Base-by-base conservation (phyloP, 257 asterid species). In the Paulownia fortunei region DNA sequence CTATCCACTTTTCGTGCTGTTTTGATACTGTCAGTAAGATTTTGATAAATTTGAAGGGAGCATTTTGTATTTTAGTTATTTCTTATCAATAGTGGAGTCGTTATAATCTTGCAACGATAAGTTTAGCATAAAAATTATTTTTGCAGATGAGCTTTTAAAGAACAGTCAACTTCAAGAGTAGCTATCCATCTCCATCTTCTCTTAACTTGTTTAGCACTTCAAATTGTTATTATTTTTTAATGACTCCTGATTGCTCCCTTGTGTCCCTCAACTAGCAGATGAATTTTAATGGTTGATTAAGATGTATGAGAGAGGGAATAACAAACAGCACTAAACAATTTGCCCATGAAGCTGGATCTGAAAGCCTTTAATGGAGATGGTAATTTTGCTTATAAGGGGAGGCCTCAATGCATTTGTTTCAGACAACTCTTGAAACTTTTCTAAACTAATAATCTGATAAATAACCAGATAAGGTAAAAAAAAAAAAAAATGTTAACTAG, bases 131-230 rank as follows among this genome's bases (percentile, higher is more conserved):
- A 60, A 80, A 67, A 79, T 30, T 5, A 63, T 51, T 46, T 36
- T 52, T 52, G 27, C 5, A 26, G 54, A 60, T 37, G 76, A 36
- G 64, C 52, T 73, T 81, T 79, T 73, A 77, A 77, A 62, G 37
- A 81, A 73, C 73, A 81, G 81, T 74, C 83, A 69, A 79, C 15
- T 52, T 56, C 69, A 54, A 74, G 87, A 82, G 86, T 76, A 70
- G 85, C 83, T 70, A 79, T 83, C 85, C 67, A 68, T 87, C 91
- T 75, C 81, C 80, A 78, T 84, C 90, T 80, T 68, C 76, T 58
- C 61, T 67, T 87, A 76, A 81, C 91, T 87, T 87, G 87, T 87
- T 46, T 36, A 8, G 46, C 78, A 87, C 91, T 83, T 85, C 87
- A 60, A 70, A 52, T 76, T 70, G 5, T 56, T 62, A 9, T 51